Evolutionary conservation across 257 asterid genomes (phyloP).

Genomic region (Ajuga chamaepitys): DNA sequence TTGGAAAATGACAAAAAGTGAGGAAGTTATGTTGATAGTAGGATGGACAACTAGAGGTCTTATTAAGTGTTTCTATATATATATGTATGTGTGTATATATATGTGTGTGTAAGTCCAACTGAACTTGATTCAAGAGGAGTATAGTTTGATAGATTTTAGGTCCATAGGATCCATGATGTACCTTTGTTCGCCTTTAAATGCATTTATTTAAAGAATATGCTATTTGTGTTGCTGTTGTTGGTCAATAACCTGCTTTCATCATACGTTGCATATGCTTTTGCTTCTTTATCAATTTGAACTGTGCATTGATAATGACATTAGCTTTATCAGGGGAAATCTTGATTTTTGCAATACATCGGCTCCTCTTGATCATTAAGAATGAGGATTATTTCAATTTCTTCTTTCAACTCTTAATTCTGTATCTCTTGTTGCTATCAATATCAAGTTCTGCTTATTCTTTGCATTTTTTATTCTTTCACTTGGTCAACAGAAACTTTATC

Average conservation of each 20-base stretch:
- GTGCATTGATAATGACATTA: neutral
- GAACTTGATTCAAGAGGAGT: neutral
- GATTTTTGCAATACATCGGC: neutral
- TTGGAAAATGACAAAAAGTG: neutral
- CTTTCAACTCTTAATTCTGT: neutral
- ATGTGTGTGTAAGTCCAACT: neutral
- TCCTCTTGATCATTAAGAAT: constrained; percentile 3
- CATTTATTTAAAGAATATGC: neutral
- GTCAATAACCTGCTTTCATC: neutral
- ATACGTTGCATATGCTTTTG: neutral
- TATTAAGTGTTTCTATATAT: neutral
- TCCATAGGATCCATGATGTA: neutral
- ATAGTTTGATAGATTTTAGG: neutral
- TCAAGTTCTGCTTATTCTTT: neutral
- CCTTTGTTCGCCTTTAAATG: neutral
- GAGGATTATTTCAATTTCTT: neutral
- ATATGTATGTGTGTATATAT: neutral
- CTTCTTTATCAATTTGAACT: neutral
- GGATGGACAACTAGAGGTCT: neutral
- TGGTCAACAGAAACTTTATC: constrained; percentile 77
- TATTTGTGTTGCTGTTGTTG: neutral
- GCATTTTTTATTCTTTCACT: constrained; percentile 8
- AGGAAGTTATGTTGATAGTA: neutral
- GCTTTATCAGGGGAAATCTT: constrained; percentile 2
- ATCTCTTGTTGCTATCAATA: neutral